Evolutionary conservation across 2,329 filamentous ascomycete species (phyloP).

Genomic region (Phialophora chinensis): DNA sequence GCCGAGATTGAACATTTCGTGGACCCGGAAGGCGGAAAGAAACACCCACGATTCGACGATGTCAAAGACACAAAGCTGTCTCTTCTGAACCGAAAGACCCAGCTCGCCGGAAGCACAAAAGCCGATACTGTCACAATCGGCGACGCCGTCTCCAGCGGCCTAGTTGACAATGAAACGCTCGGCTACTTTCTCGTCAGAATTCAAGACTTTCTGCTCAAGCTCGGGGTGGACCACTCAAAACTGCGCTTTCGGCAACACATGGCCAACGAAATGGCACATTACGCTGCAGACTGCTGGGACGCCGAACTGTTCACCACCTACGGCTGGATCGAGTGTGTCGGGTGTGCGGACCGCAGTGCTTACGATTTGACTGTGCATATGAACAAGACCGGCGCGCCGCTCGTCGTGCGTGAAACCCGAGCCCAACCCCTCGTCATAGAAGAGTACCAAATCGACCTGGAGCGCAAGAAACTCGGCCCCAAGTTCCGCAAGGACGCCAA

Average conservation of each 20-base stretch:
- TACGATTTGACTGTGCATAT: conserved; percentile 93
- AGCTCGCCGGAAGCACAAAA: conserved; percentile 82
- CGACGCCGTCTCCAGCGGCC: conserved; percentile 78
- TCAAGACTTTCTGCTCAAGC: conserved; percentile 83
- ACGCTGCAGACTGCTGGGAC: conserved; percentile 97
- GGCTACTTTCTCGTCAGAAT: conserved; percentile 97
- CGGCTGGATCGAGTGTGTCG: conserved; percentile 98
- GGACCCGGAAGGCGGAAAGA: conserved; percentile 92
- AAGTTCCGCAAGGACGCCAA: conserved; percentile 94
- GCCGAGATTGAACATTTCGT: conserved; percentile 99
- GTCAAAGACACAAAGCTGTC: conserved; percentile 83
- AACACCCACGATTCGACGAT: conserved; percentile 85
- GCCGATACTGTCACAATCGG: conserved; percentile 78
- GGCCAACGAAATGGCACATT: conserved; percentile 89
- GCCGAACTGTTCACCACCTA: conserved; percentile 89
- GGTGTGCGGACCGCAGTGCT: conserved; percentile 92
- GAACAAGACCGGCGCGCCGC: conserved; percentile 85
- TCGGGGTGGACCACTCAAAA: conserved; percentile 86
- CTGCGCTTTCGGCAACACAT: conserved; percentile 98
- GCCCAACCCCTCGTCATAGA: conserved; percentile 79
- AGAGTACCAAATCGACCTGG: conserved; percentile 84
- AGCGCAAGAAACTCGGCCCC: conserved; percentile 96
- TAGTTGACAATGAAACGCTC: conserved; percentile 96
- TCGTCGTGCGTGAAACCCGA: conserved; percentile 82
- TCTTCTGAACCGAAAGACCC: conserved; percentile 82